Evolutionary conservation across 2,329 filamentous ascomycete species (phyloP).

Genomic region (Ophiostoma perfectum): DNA sequence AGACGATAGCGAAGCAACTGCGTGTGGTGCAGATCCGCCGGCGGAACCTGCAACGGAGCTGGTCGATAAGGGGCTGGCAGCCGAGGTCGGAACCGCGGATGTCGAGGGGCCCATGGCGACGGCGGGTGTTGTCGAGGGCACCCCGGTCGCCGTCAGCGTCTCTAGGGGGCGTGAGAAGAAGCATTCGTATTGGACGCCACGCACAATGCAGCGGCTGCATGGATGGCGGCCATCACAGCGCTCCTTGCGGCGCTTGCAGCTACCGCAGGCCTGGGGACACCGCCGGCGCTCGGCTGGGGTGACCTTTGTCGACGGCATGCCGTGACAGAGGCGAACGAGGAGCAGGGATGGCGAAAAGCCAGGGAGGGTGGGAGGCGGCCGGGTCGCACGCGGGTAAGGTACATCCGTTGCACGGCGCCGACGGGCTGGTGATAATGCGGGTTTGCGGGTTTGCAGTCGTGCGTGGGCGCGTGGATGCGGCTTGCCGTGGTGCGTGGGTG

Average conservation of each 20-base stretch:
- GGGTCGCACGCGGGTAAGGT: background rate
- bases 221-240: conserved; percentile 31
- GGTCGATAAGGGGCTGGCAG: conserved; percentile 16
- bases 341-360: no score
- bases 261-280: conserved; percentile 30
- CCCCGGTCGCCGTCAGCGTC: background rate
- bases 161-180: conserved; percentile 23
- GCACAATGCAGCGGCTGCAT: conserved; percentile 29
- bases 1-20: background rate
- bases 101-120: background rate
- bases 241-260: conserved; percentile 32
- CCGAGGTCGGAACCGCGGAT: conserved; percentile 1
- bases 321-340: background rate
- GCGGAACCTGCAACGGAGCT: conserved; percentile 12
- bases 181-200: conserved; percentile 28
- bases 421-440: conserved; percentile 1
- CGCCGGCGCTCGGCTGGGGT: conserved; percentile 28
- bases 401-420: conserved; percentile 6
- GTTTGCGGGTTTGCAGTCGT: background rate
- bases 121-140: conserved; percentile 4
- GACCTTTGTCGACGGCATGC: conserved; percentile 29
- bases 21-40: background rate
- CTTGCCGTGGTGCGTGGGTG: background rate
- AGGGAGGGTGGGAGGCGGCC: no score
- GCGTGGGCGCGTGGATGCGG: background rate